Conservation (phyloP, 139 green algal genomes). For the Ettlia oleoabundans region DNA sequence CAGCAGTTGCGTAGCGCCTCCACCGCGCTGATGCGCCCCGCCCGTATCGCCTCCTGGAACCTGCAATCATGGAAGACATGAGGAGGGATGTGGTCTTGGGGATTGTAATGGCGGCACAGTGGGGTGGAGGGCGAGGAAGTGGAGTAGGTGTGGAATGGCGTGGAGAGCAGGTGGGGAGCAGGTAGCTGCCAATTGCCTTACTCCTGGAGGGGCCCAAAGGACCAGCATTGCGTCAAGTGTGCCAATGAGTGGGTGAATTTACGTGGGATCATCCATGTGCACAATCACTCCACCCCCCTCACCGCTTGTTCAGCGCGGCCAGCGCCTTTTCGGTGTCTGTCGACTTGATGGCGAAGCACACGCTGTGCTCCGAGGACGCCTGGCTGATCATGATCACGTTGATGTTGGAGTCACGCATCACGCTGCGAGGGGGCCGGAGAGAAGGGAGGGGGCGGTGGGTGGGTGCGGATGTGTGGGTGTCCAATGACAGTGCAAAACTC, state of each 20-base stretch:
- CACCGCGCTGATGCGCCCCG: constrained; percentile 78
- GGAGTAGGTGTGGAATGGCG: constrained; percentile 1
- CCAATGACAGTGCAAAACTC: too few relatives aligned
- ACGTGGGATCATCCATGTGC: too few relatives aligned
- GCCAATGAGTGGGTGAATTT: background rate
- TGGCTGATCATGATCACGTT: constrained; percentile 99
- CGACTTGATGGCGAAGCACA: constrained; percentile 95
- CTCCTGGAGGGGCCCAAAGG: background rate
- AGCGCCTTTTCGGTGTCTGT: constrained; percentile 57
- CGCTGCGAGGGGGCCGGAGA: background rate
- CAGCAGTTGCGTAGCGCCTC: constrained; percentile 84
- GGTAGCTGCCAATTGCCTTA: too few relatives aligned
- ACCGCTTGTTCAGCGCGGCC: constrained; percentile 49
- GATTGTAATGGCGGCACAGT: too few relatives aligned
- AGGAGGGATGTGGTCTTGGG: too few relatives aligned
- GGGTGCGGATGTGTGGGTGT: too few relatives aligned
- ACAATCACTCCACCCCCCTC: too few relatives aligned
- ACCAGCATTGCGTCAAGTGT: background rate
- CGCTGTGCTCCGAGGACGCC: constrained; percentile 93
- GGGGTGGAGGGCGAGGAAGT: background rate
- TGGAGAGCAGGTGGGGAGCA: background rate
- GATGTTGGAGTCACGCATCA: constrained; percentile 83
- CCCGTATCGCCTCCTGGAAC: constrained; percentile 77
- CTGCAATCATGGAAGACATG: too few relatives aligned
- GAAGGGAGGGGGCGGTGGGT: background rate